Percentiles rank a stretch among this genome's conserved stretches.
Conservation (phyloP, 805 yeast genomes). For the Wickerhamomyces ciferrii region DNA sequence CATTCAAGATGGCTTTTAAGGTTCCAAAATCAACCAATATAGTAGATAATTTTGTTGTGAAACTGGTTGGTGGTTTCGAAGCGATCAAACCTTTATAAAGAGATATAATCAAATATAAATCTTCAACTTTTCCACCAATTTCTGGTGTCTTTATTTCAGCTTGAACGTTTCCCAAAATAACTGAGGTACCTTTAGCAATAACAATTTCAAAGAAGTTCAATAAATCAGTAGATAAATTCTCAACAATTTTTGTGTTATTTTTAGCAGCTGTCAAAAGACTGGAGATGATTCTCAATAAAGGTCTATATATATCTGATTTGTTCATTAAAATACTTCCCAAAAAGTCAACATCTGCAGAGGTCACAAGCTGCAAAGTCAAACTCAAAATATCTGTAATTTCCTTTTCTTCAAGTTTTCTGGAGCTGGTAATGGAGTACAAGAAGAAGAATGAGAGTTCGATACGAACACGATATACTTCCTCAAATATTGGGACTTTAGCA, state of each 20-base stretch:
- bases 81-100: conserved; percentile 54
- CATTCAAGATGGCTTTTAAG: conserved; percentile 52
- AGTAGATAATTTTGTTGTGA: conserved; percentile 45
- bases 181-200: conserved; percentile 60
- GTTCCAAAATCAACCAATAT: conserved; percentile 55
- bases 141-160: conserved; percentile 39
- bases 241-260: conserved; percentile 35
- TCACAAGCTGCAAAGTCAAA: conserved; percentile 37
- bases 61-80: conserved; percentile 40
- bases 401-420: conserved; percentile 9
- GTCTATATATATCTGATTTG: conserved; percentile 42
- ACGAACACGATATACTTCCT: conserved; percentile 52
- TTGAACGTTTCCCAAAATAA: conserved; percentile 53
- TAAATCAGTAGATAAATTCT: conserved; percentile 45
- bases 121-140: conserved; percentile 51
- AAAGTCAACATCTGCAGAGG: conserved; percentile 46
- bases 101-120: conserved; percentile 56
- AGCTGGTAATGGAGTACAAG: conserved; percentile 10
- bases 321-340: conserved; percentile 33
- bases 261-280: conserved; percentile 41
- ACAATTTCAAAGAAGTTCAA: conserved; percentile 56
- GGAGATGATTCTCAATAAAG: conserved; percentile 54
- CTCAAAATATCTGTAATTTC: conserved; percentile 17
- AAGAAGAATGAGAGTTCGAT: conserved; percentile 59
- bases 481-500: conserved; percentile 39